Evolutionary conservation across 192 early-diverging fungal genomes (phyloP), one percentile per base, ranked within the genome.

Genomic region (Coemansia sp.): DNA sequence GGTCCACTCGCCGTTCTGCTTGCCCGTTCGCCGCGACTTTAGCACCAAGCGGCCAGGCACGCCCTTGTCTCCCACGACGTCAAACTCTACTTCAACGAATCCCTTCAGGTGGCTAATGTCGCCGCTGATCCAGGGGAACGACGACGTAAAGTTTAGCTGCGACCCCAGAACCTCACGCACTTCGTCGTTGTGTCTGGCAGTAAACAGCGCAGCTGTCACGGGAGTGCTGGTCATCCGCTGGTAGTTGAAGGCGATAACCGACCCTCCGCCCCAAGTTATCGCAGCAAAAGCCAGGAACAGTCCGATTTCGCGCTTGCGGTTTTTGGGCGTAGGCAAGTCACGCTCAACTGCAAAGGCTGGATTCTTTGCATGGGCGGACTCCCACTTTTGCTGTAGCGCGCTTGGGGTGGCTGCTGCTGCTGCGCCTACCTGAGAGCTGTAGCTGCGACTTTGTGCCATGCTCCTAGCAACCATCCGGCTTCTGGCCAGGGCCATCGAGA

Each of bases 71-170:
- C 81, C 81, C 4, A 67, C 63, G 9, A 83, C 81, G 31, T 72
- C 69, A 63, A 83, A 83, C 50, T 74, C 72, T 16, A 74, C 61
- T 24, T 83, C 81, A 16, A 83, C 76, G 63, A 74, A 70, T 18
- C 81, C 81, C 72, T 83, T 77, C 18, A 83, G 64, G 39, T 83
- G 73, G 63, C 73, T 83, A 64, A 78, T 76, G 28, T 74, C 69
- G 60, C 81, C 81, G 61, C 71, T 78, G 64, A 83, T 83, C 81
- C 81, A 83, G 45, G 81, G 75, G 50, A 77, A 83, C 58, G 71
- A 36, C 28, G 73, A 76, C 31, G 71, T 67, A 62, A 78, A 83
- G 66, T 71, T 75, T 40, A 83, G 76, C 63, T 83, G 72, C 42
- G 40, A 10, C 6, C 81, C 81, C 31, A 83, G 59, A 63, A 28